These are phyloP conservation scores for Phytophthora podocarpi DNA, from an alignment of 352 stramenopile genomes.

Conservation along the genomic window DNA sequence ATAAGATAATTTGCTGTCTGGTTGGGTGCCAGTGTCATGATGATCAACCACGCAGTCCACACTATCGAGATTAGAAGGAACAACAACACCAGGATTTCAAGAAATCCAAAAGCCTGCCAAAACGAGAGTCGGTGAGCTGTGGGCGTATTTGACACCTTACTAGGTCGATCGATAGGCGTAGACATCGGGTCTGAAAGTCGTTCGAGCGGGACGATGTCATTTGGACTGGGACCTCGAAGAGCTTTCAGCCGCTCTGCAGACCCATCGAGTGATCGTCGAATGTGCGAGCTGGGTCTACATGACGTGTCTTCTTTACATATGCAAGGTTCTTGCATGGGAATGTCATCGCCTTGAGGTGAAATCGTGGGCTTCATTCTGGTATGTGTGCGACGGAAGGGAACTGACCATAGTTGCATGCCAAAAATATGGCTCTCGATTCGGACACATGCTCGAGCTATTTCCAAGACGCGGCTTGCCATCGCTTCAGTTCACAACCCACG, in stretches of 20 bases:
- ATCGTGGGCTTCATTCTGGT: slow-evolving; percentile 5
- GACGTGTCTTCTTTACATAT: not conserved
- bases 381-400: not conserved
- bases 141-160: not conserved
- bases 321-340: not conserved
- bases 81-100: slow-evolving; percentile 30
- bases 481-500: too few species aligned
- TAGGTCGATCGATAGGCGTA: not conserved
- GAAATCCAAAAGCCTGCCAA: slow-evolving; percentile 33
- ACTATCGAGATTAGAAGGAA: slow-evolving; percentile 26
- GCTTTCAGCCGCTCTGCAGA: slow-evolving; percentile 20
- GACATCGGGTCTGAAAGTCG: slow-evolving; percentile 13
- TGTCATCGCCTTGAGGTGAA: not conserved
- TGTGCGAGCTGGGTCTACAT: slow-evolving; percentile 6
- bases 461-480: too few species aligned
- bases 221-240: not conserved
- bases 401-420: not conserved
- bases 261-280: slow-evolving; percentile 8
- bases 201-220: slow-evolving; percentile 17
- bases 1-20: slow-evolving; percentile 49
- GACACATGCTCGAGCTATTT: slow-evolving; percentile 1
- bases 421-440: slow-evolving; percentile 12
- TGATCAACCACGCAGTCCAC: slow-evolving; percentile 45
- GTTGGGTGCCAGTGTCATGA: slow-evolving; percentile 49
- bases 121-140: slow-evolving; percentile 25